Base-by-base conservation (phyloP, 2,329 filamentous ascomycete species). In the Claviceps africana region DNA sequence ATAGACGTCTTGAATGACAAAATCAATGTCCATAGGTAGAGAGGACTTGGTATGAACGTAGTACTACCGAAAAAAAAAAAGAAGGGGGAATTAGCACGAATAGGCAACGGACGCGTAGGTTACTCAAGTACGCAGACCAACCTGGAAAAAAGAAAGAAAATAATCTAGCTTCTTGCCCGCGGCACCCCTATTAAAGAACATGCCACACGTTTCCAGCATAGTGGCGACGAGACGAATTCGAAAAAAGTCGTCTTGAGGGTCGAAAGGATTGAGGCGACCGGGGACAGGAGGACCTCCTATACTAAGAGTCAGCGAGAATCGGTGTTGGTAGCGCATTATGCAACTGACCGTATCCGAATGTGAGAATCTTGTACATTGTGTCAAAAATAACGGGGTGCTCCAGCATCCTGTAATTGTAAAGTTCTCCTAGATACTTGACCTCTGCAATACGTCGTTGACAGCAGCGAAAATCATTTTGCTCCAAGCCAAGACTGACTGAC, bases 81-180 rank as follows among this genome's bases (percentile, higher is more conserved):
- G n/a, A n/a, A n/a, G n/a, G n/a, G n/a, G n/a, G n/a, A n/a, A 17
- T 47, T 22, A 43, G 48, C 43, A 7, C 3, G 22, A 28, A 9
- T 30, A 33, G 4, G 15, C 19, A 28, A 35, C 28, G 10, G 15
- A 31, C 35, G 39, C 17, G 4, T 40, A 46, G 25, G n/a, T 46
- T 13, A 10, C 25, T 31, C 50, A 48, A 25, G 11, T 28, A 39
- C 21, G 25, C 25, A 19, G n/a, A 50, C 55, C 51, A 64, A 84
- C 82, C 74, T 95, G 90, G 61, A 98, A 88, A 69, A 97, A 97
- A 0, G 86, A 91, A 55, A 98, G 74, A 68, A 97, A 98, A 67
- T 95, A 97, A 63, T 98, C 93, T 10, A 98, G 78, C 70, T 97
- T 98, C 74, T 97, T 97, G 67, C 90, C 94, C 1, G 90, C 87